phyloP scores from a whole-genome alignment of 805 yeast species.

The Isabelozyma pseudorhagii region DNA sequence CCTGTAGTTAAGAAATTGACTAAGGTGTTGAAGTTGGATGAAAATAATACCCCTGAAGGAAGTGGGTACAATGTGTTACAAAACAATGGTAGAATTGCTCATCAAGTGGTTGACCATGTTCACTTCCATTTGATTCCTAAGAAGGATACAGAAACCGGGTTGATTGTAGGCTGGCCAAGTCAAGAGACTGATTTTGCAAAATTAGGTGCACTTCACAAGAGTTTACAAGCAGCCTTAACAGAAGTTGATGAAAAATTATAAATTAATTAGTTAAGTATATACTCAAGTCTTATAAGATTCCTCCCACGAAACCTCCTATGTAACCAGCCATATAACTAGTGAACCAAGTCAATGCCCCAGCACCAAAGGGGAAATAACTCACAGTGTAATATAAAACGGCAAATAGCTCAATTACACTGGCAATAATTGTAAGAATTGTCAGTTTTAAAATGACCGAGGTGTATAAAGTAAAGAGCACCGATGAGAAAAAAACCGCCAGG shows the following conservation, averaged over 20 bases:
- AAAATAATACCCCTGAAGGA: conserved; percentile 60
- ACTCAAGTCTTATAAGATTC: conserved; percentile 16
- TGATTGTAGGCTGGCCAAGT: conserved; percentile 94
- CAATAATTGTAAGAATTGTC: conserved; percentile 70
- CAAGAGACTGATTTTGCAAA: conserved; percentile 71
- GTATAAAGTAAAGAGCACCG: conserved; percentile 74
- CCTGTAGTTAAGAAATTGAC: conserved; percentile 89
- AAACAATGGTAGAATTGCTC: conserved; percentile 93
- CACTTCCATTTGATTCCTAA: conserved; percentile 97
- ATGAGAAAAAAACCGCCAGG: conserved; percentile 74
- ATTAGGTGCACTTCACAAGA: conserved; percentile 63
- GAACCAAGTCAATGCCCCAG: conserved; percentile 61
- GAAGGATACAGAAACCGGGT: conserved; percentile 66
- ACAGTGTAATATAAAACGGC: conserved; percentile 89
- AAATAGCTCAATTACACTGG: conserved; percentile 72
- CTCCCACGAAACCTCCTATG: conserved; percentile 47
- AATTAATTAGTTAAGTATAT: background rate
- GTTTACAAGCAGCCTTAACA: conserved; percentile 30
- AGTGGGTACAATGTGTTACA: conserved; percentile 85
- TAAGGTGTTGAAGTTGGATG: conserved; percentile 61
- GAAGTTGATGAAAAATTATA: conserved; percentile 3
- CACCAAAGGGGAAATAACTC: conserved; percentile 95
- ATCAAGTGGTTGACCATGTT: conserved; percentile 93
- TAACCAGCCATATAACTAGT: conserved; percentile 43
- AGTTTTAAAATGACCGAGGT: conserved; percentile 66